Base-by-base conservation (phyloP, 257 asterid genomes). In the Ligustrum vulgare region DNA sequence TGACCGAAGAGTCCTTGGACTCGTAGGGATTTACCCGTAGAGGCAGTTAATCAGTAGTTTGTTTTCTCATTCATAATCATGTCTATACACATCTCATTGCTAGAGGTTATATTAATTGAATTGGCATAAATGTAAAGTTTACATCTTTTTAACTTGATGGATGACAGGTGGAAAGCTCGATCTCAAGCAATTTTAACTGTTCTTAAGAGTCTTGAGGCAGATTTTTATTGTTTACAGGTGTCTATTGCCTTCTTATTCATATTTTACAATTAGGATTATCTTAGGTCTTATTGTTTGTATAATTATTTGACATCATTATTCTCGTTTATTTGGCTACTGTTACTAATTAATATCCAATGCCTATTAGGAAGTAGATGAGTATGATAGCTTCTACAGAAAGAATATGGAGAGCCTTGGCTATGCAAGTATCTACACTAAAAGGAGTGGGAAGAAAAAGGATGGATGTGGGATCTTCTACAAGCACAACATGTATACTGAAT, bases 221-320 rank as follows among this genome's bases (percentile, higher is more conserved):
- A 92, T 88, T 86, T 94, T 76, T 81, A 92, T 85, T 94, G 99
- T 86, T 82, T 92, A 69, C 99, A 94, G 98, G 98, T 92, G 23
- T 58, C 75, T 49, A 43, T 68, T 62, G 15, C 8, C 41, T 45
- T 75, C 75, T 49, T 51, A 36, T 65, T 70, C 79, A 47, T 72
- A 35, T 20, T 62, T 25, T 56, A 11, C 75, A 23, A 41, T 76
- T 69, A 34, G 2, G 31, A 36, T 41, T 37, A 10, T 32, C 13
- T 67, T 28, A 22, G 18, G 36, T 22, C 33, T 72, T 43, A 23
- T 43, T 49, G 11, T 25, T 79, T 18, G 60, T 51, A 25, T 33
- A 54, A 54, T 72, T 63, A 63, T 51, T 69, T 15, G 16, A 39
- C 69, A 31, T 74, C 47, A 6, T 36, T n/a, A 33, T 78, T 74